Conservation (phyloP, 352 stramenopile species). For the Phytophthora niederhauseri region DNA sequence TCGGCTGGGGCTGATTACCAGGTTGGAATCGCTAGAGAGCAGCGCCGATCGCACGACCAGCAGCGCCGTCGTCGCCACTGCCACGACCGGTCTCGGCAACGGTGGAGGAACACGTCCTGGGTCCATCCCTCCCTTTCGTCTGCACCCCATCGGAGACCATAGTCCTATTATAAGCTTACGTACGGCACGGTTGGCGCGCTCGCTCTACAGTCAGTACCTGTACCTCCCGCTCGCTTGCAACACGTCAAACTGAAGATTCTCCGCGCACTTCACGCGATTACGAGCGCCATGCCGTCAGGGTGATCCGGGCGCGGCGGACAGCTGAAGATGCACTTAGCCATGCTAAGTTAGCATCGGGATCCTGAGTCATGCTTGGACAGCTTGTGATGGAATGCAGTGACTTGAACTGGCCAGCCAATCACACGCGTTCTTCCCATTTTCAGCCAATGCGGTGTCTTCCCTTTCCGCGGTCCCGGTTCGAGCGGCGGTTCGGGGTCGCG, state of each 20-base stretch:
- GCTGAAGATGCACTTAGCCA: not conserved
- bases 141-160: not conserved
- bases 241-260: not conserved
- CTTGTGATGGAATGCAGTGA: not conserved
- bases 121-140: not conserved
- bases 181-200: not conserved
- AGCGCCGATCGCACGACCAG: slow-evolving; percentile 4
- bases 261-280: not conserved
- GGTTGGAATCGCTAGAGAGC: slow-evolving; percentile 5
- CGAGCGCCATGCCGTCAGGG: not conserved
- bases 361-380: not conserved
- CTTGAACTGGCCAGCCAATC: slow-evolving; percentile 11
- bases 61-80: not conserved
- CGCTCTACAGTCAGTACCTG: too few relatives aligned
- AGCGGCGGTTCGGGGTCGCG: not conserved
- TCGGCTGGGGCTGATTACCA: slow-evolving; percentile 18
- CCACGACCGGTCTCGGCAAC: not conserved
- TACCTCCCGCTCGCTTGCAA: not conserved
- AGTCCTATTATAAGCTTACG: not conserved
- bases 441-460: not conserved
- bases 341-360: not conserved
- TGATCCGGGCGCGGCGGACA: not conserved
- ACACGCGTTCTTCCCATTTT: not conserved
- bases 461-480: slow-evolving; percentile 19
- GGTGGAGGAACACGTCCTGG: not conserved